phyloP scores from a whole-genome alignment of 2,329 filamentous ascomycete genomes.

The Herpotrichia juniperi region DNA sequence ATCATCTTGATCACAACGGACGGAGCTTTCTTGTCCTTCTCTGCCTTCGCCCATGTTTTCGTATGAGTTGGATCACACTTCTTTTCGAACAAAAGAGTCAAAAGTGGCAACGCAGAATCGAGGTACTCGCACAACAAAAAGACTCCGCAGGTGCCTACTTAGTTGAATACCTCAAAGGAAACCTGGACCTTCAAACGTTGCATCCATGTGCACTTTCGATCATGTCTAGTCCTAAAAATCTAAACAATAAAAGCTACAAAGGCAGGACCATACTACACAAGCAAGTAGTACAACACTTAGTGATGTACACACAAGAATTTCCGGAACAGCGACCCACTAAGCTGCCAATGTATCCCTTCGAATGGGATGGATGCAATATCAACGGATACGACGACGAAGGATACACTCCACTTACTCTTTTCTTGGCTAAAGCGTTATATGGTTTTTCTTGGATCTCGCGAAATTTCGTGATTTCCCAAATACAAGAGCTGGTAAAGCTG shows the following conservation, averaged over 20 bases:
- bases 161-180: too few relatives aligned
- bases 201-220: too few relatives aligned
- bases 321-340: too few relatives aligned
- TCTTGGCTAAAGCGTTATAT: not conserved
- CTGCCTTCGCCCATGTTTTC: not conserved
- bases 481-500: not conserved
- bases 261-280: too few relatives aligned
- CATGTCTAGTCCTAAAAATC: too few relatives aligned
- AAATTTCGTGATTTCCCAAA: not conserved
- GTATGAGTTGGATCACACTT: not conserved
- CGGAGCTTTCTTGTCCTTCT: constrained; percentile 3
- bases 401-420: not conserved
- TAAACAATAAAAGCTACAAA: too few relatives aligned
- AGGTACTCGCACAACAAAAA: too few relatives aligned
- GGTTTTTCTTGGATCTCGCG: not conserved
- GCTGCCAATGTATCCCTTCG: not conserved
- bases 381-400: constrained; percentile 4
- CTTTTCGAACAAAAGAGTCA: not conserved
- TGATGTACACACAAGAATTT: not conserved
- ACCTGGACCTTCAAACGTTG: too few relatives aligned
- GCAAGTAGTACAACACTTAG: too few relatives aligned
- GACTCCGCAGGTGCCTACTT: too few relatives aligned
- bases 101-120: not conserved
- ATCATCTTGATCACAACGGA: constrained; percentile 7
- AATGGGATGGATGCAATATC: not conserved